phyloP scores from a whole-genome alignment of 805 yeast species.

The Groenewaldozyma tartarivorans region DNA sequence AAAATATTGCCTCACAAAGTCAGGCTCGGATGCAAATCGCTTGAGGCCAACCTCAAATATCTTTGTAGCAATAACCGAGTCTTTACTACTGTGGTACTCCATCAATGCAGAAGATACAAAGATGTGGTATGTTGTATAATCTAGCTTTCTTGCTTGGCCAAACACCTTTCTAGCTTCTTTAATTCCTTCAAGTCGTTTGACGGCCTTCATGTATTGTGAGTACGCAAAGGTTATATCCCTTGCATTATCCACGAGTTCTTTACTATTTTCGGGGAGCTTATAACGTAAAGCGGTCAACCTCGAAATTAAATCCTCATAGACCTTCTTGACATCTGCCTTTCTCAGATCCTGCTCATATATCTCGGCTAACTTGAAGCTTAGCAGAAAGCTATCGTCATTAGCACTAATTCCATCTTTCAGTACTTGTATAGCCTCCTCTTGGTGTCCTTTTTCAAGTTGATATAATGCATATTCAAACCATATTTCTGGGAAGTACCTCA shows the following conservation, averaged over 20 bases:
- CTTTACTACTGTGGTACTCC: slow-evolving; percentile 57
- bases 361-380: slow-evolving; percentile 62
- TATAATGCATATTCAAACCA: slow-evolving; percentile 53
- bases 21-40: slow-evolving; percentile 42
- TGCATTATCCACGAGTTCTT: slow-evolving; percentile 19
- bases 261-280: slow-evolving; percentile 7
- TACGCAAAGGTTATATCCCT: slow-evolving; percentile 54
- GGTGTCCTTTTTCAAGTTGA: slow-evolving; percentile 24
- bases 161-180: slow-evolving; percentile 67
- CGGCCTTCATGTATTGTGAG: slow-evolving; percentile 58
- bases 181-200: slow-evolving; percentile 57
- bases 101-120: slow-evolving; percentile 74
- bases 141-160: slow-evolving; percentile 55
- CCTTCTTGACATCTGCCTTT: slow-evolving; percentile 38
- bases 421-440: slow-evolving; percentile 32
- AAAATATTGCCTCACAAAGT: slow-evolving; percentile 59
- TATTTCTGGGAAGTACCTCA: slow-evolving; percentile 59
- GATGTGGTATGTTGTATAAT: slow-evolving; percentile 60
- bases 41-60: slow-evolving; percentile 75
- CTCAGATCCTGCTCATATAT: slow-evolving; percentile 51
- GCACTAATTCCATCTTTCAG: slow-evolving; percentile 47
- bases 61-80: slow-evolving; percentile 55
- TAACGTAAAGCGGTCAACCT: slow-evolving; percentile 21
- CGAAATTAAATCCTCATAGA: slow-evolving; percentile 44
- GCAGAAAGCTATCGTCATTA: slow-evolving; percentile 61